Base-by-base conservation (phyloP, 2,329 filamentous ascomycete species). In the Chaetomium sp. region DNA sequence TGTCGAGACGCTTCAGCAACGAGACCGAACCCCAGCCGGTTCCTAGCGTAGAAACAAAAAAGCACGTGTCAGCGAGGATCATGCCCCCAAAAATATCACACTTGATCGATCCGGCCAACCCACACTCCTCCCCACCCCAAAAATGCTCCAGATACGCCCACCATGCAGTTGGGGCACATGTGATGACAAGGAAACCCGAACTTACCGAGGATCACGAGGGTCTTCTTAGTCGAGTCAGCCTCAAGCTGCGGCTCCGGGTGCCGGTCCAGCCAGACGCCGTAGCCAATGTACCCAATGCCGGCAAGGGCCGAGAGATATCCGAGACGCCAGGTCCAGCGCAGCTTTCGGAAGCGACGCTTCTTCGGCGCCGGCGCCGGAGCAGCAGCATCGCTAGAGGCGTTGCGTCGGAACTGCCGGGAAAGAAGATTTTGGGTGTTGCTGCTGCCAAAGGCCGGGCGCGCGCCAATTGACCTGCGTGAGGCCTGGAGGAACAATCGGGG, bases 1-100 rank as follows among this genome's bases (percentile, higher is more conserved):
- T 96, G 70, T 99, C 91, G 74, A 99, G 88, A 72, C 95, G 96
- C 84, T 99, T 99, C 64, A 99, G 84, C 59, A 99, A 85, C 59
- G 92, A 95, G 68, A 99, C 90, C 44, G 92, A 90, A 65, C 77
- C 94, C 94, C 94, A 99, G 65, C 94, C 94, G 66, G 91, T 95
- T 69, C 92, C 92, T 96, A 59, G 37, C 19, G 19, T 27, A 3
- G 19, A 27, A 27, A 27, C 19, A 27, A 27, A 27, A 27, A 27
- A 12, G 12, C 44, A 60, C 14, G 48, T 49, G 61, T 58, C 57
- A 55, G 64, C 68, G 54, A 69, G 64, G 37, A 40, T 12, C 9
- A 9, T 40, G 9, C 37, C 37, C 37, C 37, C 8, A 40, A 9
- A 12, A 27, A 27, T 27, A 27, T 27, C 19, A 27, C 19, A 27